These are phyloP conservation scores for Dryas alaskensis DNA, from an alignment of 306 rosid genomes.

Conservation along the genomic window DNA sequence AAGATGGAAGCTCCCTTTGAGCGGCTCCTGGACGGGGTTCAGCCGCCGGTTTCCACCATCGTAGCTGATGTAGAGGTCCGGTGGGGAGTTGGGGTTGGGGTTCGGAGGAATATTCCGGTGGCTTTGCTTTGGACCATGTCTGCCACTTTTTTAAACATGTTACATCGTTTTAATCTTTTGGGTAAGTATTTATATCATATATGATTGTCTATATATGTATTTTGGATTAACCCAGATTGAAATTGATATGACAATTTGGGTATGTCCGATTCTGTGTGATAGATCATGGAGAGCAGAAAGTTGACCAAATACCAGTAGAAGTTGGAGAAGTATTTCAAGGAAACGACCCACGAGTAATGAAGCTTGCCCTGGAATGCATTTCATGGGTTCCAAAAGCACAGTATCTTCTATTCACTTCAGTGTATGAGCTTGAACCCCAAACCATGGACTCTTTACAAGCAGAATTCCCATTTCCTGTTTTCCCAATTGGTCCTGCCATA, in stretches of 20 bases:
- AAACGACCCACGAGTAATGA: slow-evolving; percentile 28
- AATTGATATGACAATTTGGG: background rate
- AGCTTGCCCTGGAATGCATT: slow-evolving; percentile 32
- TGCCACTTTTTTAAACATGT: slow-evolving; percentile 37
- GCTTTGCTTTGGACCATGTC: slow-evolving; percentile 51
- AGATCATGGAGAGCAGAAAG: slow-evolving; percentile 27
- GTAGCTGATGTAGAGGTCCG: slow-evolving; percentile 36
- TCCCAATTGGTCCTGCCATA: slow-evolving; percentile 52
- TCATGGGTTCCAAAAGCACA: slow-evolving; percentile 35
- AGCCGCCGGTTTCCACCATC: slow-evolving; percentile 31
- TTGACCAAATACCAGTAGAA: slow-evolving; percentile 30
- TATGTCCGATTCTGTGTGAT: background rate
- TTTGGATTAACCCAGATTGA: background rate
- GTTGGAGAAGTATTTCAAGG: slow-evolving; percentile 29
- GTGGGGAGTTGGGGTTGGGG: slow-evolving; percentile 38
- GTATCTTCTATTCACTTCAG: slow-evolving; percentile 41
- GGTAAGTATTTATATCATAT: slow-evolving; percentile 8
- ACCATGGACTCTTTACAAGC: slow-evolving; percentile 33
- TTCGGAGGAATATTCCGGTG: slow-evolving; percentile 42
- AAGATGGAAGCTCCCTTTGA: slow-evolving; percentile 51
- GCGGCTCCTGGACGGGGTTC: slow-evolving; percentile 35
- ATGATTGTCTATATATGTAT: background rate
- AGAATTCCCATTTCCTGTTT: slow-evolving; percentile 38
- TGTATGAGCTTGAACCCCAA: slow-evolving; percentile 47
- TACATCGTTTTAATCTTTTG: slow-evolving; percentile 29